phyloP scores from a whole-genome alignment of 2,329 filamentous ascomycete genomes.

The Pyrenochaeta sp. region DNA sequence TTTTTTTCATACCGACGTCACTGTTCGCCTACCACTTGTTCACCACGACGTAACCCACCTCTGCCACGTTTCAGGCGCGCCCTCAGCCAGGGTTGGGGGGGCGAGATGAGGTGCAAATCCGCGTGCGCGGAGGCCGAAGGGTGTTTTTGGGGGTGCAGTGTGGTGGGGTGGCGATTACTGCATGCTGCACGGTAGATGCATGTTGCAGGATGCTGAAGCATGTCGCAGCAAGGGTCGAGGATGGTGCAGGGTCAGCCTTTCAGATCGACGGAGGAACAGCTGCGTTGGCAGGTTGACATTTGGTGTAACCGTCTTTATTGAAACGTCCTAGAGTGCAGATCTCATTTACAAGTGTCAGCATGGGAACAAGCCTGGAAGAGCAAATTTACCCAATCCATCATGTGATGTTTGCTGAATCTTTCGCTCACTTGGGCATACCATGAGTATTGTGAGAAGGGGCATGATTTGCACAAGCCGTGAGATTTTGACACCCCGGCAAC shows the following conservation, averaged over 20 bases:
- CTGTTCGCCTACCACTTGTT: slow-evolving; percentile 3
- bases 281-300: no score
- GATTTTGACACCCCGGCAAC: no score
- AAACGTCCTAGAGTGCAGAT: no score
- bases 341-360: no score
- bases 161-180: not conserved
- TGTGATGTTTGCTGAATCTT: not conserved
- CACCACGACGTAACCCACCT: slow-evolving; percentile 5
- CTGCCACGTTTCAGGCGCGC: slow-evolving; percentile 3
- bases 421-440: no score
- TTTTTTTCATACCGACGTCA: no score
- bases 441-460: no score
- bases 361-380: no score
- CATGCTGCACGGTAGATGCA: not conserved
- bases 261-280: not conserved
- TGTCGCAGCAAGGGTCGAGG: not conserved
- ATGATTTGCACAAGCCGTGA: no score
- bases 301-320: no score
- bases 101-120: slow-evolving; percentile 6
- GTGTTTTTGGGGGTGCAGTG: no score
- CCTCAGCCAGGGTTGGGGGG: not conserved
- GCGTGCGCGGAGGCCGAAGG: slow-evolving; percentile 3
- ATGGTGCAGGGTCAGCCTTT: not conserved
- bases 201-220: not conserved
- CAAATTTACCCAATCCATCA: not conserved